Conservation (phyloP, 108 stramenopile genomes). For the Cyclotella sp. region DNA sequence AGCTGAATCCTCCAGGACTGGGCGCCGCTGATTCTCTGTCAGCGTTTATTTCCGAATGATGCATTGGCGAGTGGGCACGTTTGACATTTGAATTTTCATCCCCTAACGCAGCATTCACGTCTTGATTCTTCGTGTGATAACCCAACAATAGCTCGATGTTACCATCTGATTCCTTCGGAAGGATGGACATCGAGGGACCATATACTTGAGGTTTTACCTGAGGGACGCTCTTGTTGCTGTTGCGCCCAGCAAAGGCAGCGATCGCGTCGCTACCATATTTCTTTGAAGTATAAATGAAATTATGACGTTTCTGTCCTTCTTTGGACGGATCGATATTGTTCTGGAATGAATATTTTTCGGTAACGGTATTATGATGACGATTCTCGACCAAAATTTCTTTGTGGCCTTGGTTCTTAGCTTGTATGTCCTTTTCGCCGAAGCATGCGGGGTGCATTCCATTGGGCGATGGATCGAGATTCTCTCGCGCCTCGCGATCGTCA, state of each 20-base stretch:
- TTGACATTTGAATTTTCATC: slow-evolving; percentile 9
- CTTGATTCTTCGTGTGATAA: background rate
- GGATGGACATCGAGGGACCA: slow-evolving; percentile 2
- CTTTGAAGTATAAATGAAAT: slow-evolving; percentile 15
- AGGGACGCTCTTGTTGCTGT: background rate
- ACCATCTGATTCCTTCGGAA: slow-evolving; percentile 21
- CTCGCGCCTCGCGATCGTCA: slow-evolving; percentile 23
- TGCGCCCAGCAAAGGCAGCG: background rate
- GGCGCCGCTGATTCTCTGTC: background rate
- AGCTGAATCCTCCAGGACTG: slow-evolving; percentile 39
- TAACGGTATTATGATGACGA: slow-evolving; percentile 9
- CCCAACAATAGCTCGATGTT: slow-evolving; percentile 11
- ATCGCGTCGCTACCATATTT: background rate
- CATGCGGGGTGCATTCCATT: background rate
- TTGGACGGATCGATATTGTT: slow-evolving; percentile 6
- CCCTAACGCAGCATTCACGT: background rate
- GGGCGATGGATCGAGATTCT: slow-evolving; percentile 23
- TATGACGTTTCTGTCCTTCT: slow-evolving; percentile 16
- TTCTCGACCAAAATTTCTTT: slow-evolving; percentile 5
- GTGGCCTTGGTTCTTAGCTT: background rate
- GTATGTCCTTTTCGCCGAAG: background rate
- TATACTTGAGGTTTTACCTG: slow-evolving; percentile 5
- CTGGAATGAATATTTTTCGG: slow-evolving; percentile 16
- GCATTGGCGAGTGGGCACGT: background rate
- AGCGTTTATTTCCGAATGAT: background rate